Conservation (phyloP, 192 early-diverging fungal species). For the Podila minutissima region DNA sequence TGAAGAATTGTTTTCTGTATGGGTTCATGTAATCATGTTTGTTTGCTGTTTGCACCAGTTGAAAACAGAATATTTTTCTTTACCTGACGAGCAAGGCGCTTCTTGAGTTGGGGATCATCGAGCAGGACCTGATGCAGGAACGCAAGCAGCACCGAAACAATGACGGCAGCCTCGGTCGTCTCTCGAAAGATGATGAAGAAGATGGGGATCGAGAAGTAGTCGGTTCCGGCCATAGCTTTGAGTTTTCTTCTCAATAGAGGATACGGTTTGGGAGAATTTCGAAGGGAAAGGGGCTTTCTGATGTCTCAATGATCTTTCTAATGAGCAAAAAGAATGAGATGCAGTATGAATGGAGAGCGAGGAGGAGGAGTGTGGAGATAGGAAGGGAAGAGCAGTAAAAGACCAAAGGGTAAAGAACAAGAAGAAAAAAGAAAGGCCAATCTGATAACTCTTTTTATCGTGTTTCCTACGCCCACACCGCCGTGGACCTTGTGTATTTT, state of each 20-base stretch:
- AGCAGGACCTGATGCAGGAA: conserved; percentile 56
- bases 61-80: too few relatives aligned
- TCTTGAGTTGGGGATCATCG: conserved; percentile 15
- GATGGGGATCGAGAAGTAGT: conserved; percentile 58
- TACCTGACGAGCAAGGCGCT: conserved; percentile 36
- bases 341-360: neutral
- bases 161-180: conserved; percentile 86
- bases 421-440: neutral
- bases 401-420: neutral
- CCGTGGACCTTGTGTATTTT: too few relatives aligned
- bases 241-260: neutral
- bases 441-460: too few relatives aligned
- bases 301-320: neutral
- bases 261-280: neutral
- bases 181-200: conserved; percentile 85
- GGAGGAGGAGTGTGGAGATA: too few relatives aligned
- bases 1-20: too few relatives aligned
- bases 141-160: conserved; percentile 84
- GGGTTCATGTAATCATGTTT: too few relatives aligned
- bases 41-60: conserved; percentile 38
- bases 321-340: neutral
- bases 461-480: too few relatives aligned
- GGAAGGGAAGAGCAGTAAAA: neutral
- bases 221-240: neutral
- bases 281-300: neutral